phyloP scores from a whole-genome alignment of 2,329 filamentous ascomycete genomes.

The Cladosporium sp. region DNA sequence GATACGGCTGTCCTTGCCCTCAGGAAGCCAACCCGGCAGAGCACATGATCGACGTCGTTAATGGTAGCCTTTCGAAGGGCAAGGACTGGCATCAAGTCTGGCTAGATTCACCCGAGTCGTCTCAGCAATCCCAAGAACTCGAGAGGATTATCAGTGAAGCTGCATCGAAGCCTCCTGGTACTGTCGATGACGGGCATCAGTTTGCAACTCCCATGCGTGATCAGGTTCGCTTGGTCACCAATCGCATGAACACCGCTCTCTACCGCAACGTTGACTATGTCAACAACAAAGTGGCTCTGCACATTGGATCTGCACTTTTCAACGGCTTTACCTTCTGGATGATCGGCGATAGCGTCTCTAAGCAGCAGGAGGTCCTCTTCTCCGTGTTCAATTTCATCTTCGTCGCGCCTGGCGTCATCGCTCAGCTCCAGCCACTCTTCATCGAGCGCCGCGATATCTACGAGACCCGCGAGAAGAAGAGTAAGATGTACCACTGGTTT shows the following conservation, averaged over 20 bases:
- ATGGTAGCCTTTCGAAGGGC: slow-evolving; percentile 39
- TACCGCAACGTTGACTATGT: slow-evolving; percentile 63
- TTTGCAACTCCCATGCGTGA: slow-evolving; percentile 40
- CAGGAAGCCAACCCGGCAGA: slow-evolving; percentile 50
- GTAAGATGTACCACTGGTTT: slow-evolving; percentile 69
- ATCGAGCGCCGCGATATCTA: slow-evolving; percentile 53
- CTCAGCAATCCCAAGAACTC: slow-evolving; percentile 29
- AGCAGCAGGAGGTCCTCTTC: slow-evolving; percentile 34
- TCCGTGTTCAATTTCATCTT: slow-evolving; percentile 32
- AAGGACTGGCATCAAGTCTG: slow-evolving; percentile 43
- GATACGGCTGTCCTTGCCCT: slow-evolving; percentile 49
- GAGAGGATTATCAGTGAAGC: slow-evolving; percentile 35
- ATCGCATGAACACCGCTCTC: slow-evolving; percentile 51
- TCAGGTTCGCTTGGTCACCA: slow-evolving; percentile 37
- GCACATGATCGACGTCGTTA: slow-evolving; percentile 45
- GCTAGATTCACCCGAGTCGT: slow-evolving; percentile 30
- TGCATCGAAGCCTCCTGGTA: slow-evolving; percentile 30
- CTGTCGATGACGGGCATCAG: slow-evolving; percentile 37
- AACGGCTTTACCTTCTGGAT: slow-evolving; percentile 46
- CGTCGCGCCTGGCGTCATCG: slow-evolving; percentile 41
- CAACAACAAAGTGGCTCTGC: slow-evolving; percentile 56
- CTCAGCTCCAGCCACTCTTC: slow-evolving; percentile 55
- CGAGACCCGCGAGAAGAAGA: slow-evolving; percentile 55
- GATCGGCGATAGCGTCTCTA: slow-evolving; percentile 27
- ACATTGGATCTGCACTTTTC: slow-evolving; percentile 46